Percentiles rank a stretch among this genome's conserved stretches.
Evolutionary conservation across 208 protist genomes (phyloP).

Genomic region (Trypanosoma rangeli): DNA sequence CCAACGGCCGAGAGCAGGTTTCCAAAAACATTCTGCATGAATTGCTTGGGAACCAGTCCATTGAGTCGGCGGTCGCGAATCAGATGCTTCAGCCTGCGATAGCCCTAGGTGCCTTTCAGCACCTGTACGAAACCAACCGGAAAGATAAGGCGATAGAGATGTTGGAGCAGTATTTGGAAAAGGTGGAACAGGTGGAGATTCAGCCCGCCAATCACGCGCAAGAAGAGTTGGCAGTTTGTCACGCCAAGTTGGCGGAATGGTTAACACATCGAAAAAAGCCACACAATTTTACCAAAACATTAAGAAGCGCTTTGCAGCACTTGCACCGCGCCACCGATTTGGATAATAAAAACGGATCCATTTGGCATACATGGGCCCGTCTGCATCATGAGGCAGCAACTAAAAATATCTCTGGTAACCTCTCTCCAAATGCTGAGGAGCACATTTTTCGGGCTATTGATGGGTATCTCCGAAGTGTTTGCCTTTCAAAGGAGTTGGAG

Average conservation of each 20-base stretch:
- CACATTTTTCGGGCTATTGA: constrained; percentile 91
- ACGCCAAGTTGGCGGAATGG: constrained; percentile 86
- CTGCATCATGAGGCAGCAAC: constrained; percentile 91
- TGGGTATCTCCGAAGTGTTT: constrained; percentile 95
- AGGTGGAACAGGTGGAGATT: constrained; percentile 36
- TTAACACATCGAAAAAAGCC: constrained; percentile 31
- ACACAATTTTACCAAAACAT: constrained; percentile 18
- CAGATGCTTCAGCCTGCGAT: constrained; percentile 66
- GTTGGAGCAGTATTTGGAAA: constrained; percentile 67
- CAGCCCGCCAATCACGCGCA: constrained; percentile 6
- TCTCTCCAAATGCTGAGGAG: constrained; percentile 32
- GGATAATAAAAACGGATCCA: constrained; percentile 95
- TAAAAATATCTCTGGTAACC: constrained; percentile 9
- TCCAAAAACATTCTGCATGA: constrained; percentile 90
- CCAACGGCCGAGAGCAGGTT: constrained; percentile 81
- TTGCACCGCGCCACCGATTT: constrained; percentile 74
- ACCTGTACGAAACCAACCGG: constrained; percentile 84
- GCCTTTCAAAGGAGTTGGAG: constrained; percentile 89
- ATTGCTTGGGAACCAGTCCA: constrained; percentile 75
- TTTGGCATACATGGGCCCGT: constrained; percentile 98
- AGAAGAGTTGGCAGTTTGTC: constrained; percentile 73
- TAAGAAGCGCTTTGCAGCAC: constrained; percentile 56
- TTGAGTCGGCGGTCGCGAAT: constrained; percentile 56
- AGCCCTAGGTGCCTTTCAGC: constrained; percentile 81
- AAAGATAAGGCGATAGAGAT: constrained; percentile 65